Evolutionary conservation across 1,139 yeast species (phyloP).

Genomic region (Taphrina wiesneri): DNA sequence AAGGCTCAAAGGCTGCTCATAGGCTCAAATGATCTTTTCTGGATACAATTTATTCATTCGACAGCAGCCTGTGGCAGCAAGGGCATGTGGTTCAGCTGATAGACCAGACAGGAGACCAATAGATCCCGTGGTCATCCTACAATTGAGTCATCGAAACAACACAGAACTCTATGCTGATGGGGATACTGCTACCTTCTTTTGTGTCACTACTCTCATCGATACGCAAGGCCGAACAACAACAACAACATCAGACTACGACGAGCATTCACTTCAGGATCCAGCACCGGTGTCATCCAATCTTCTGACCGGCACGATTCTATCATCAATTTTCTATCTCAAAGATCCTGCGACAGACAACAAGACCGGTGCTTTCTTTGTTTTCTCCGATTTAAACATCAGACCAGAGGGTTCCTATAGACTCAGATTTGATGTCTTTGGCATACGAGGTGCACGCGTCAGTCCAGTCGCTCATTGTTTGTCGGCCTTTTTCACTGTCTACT

Average conservation of each 20-base stretch:
- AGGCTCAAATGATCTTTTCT: neutral
- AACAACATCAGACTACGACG: neutral
- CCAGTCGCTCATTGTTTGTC: slow-evolving; percentile 41
- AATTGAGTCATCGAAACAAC: neutral
- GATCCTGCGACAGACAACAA: slow-evolving; percentile 9
- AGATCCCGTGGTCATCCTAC: slow-evolving; percentile 28
- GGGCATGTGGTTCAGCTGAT: slow-evolving; percentile 28
- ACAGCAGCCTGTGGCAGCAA: slow-evolving; percentile 30
- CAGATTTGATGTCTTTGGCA: slow-evolving; percentile 43
- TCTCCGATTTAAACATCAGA: slow-evolving; percentile 46
- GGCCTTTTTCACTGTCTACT: slow-evolving; percentile 45
- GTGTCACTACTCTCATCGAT: slow-evolving; percentile 12
- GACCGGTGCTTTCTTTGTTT: slow-evolving; percentile 43
- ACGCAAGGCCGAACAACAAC: neutral
- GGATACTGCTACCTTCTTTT: slow-evolving; percentile 19
- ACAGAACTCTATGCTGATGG: slow-evolving; percentile 14
- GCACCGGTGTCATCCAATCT: slow-evolving; percentile 6
- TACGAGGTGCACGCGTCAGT: neutral
- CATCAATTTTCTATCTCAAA: slow-evolving; percentile 19
- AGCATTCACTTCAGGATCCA: neutral
- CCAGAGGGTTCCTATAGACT: slow-evolving; percentile 46
- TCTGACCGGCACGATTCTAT: slow-evolving; percentile 21
- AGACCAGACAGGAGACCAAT: slow-evolving; percentile 32
- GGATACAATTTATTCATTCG: slow-evolving; percentile 20
- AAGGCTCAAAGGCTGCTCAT: too few species aligned